These are phyloP conservation scores for Termitomyces sp. DNA, from an alignment of 768 basidiomycete genomes.

Conservation along the genomic window DNA sequence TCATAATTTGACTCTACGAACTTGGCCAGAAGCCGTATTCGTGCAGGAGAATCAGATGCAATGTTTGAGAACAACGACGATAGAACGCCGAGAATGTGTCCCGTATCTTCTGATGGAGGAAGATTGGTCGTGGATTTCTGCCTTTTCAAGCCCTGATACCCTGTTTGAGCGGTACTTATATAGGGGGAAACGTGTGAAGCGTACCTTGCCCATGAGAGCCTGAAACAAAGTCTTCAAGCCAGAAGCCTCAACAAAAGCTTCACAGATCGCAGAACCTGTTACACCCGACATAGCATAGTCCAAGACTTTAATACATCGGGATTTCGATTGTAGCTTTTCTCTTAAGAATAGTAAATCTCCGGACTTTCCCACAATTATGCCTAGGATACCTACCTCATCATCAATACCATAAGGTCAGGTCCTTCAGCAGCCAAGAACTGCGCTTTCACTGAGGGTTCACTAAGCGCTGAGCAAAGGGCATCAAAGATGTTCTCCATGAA, in stretches of 20 bases:
- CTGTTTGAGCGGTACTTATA: slow-evolving; percentile 7
- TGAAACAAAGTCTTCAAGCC: slow-evolving; percentile 91
- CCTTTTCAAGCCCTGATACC: slow-evolving; percentile 52
- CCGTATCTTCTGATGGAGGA: slow-evolving; percentile 73
- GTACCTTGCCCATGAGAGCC: slow-evolving; percentile 90
- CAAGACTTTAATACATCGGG: slow-evolving; percentile 84
- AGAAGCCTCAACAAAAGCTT: slow-evolving; percentile 80
- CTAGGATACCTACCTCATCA: slow-evolving; percentile 75
- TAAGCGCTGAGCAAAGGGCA: slow-evolving; percentile 78
- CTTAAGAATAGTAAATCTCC: slow-evolving; percentile 30
- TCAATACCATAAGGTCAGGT: slow-evolving; percentile 94
- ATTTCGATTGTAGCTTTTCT: slow-evolving; percentile 77
- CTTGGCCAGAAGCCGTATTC: slow-evolving; percentile 83
- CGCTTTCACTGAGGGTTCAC: slow-evolving; percentile 72
- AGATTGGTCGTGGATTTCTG: slow-evolving; percentile 42
- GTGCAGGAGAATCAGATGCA: slow-evolving; percentile 74
- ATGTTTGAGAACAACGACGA: slow-evolving; percentile 87
- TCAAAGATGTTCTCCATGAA: slow-evolving; percentile 99
- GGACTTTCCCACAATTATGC: slow-evolving; percentile 5
- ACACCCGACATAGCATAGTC: slow-evolving; percentile 87
- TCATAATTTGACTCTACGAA: slow-evolving; percentile 93
- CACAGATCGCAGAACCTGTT: slow-evolving; percentile 64
- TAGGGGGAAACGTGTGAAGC: background rate
- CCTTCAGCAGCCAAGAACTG: slow-evolving; percentile 89
- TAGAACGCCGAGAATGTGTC: slow-evolving; percentile 84